Percentiles rank a stretch among this genome's conserved stretches.
Conservation (phyloP, 148 eudicot genomes). For the Vaccinium corymbosum region DNA sequence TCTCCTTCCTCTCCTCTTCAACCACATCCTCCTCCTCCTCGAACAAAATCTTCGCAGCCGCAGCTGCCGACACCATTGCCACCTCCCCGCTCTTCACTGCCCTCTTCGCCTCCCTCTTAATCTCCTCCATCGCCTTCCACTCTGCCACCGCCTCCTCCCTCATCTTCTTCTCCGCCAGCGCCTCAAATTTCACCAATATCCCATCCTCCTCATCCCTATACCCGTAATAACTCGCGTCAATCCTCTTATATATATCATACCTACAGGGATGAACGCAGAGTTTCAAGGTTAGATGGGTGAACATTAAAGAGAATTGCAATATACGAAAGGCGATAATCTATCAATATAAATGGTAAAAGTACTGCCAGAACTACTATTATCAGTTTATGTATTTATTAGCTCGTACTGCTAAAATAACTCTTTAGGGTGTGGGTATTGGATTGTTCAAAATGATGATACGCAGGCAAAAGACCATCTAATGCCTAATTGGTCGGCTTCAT, state of each 20-base stretch:
- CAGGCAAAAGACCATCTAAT: background rate
- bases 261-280: constrained; percentile 14
- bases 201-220: constrained; percentile 96
- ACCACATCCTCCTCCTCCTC: constrained; percentile 92
- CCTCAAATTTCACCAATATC: constrained; percentile 64
- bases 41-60: constrained; percentile 39
- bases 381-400: background rate
- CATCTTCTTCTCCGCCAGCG: constrained; percentile 70
- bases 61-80: constrained; percentile 34
- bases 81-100: constrained; percentile 87
- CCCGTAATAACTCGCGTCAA: constrained; percentile 88
- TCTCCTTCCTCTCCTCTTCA: constrained; percentile 55
- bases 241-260: constrained; percentile 81
- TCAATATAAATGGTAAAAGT: too few species aligned
- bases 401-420: background rate
- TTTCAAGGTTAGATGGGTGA: background rate
- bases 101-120: constrained; percentile 77
- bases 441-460: background rate
- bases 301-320: background rate
- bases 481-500: background rate
- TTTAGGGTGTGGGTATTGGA: background rate
- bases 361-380: background rate
- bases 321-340: too few species aligned
- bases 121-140: constrained; percentile 81
- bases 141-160: constrained; percentile 63